Percentiles rank a stretch among this genome's conserved stretches.
phyloP scores from a whole-genome alignment of 2,329 filamentous ascomycete genomes.

The Ilyonectria mors-panacis region DNA sequence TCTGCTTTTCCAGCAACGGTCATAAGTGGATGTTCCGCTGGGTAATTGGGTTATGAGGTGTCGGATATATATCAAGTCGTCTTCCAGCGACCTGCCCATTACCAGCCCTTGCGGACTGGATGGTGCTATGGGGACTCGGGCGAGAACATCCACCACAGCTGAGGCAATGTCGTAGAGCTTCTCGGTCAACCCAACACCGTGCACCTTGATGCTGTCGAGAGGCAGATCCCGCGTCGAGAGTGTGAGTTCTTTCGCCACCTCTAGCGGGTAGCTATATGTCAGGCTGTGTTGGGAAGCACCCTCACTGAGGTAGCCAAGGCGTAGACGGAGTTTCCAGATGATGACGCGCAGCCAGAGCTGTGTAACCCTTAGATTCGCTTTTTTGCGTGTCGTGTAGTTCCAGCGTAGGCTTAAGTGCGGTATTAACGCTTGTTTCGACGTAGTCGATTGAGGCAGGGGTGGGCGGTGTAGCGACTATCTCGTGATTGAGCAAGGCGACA shows the following conservation, averaged over 20 bases:
- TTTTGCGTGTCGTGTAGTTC: conserved; percentile 60
- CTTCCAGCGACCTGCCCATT: conserved; percentile 51
- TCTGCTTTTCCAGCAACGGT: conserved; percentile 58
- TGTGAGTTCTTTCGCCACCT: conserved; percentile 58
- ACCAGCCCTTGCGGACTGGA: conserved; percentile 44
- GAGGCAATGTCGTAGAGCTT: conserved; percentile 63
- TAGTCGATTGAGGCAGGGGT: conserved; percentile 52
- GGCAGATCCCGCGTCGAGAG: conserved; percentile 57
- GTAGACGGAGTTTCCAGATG: conserved; percentile 62
- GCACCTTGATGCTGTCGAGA: conserved; percentile 57
- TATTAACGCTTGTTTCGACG: conserved; percentile 55
- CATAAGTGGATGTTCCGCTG: conserved; percentile 56
- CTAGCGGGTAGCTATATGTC: conserved; percentile 60
- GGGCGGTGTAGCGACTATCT: conserved; percentile 51
- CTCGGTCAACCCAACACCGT: conserved; percentile 63
- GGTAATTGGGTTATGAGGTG: conserved; percentile 56
- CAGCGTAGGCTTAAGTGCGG: conserved; percentile 52
- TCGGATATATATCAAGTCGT: conserved; percentile 57
- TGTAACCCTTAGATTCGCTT: conserved; percentile 61
- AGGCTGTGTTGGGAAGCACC: conserved; percentile 52
- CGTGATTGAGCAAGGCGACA: conserved; percentile 58
- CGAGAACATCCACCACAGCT: conserved; percentile 61
- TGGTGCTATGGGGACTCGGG: conserved; percentile 55
- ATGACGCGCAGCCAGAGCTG: conserved; percentile 63
- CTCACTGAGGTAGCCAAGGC: conserved; percentile 58